These are phyloP conservation scores for Tetraselmis chui DNA, from an alignment of 139 green algal species.

Conservation along the genomic window DNA sequence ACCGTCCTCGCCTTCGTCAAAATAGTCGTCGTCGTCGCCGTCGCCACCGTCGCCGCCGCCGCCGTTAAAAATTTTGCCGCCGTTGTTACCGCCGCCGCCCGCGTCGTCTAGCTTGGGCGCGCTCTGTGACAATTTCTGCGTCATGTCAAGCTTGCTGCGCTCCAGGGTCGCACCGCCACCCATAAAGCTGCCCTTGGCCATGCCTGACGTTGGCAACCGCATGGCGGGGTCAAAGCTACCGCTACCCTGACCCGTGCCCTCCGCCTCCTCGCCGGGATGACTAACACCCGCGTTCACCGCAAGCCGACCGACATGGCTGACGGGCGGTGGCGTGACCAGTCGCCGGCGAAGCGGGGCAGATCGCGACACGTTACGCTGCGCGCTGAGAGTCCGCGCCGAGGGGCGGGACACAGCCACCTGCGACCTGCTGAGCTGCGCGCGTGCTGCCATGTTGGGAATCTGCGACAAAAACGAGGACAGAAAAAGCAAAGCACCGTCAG, in stretches of 20 bases:
- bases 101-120: constrained; percentile 67
- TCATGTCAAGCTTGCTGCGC: constrained; percentile 47
- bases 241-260: not conserved
- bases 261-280: not conserved
- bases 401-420: too few relatives aligned
- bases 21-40: constrained; percentile 93
- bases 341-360: too few relatives aligned
- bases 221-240: not conserved
- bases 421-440: too few relatives aligned
- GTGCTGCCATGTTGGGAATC: too few relatives aligned
- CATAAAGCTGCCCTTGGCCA: constrained; percentile 37
- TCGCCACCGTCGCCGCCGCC: constrained; percentile 72
- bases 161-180: constrained; percentile 44
- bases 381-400: too few relatives aligned
- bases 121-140: constrained; percentile 21
- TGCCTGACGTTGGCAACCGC: constrained; percentile 32
- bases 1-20: constrained; percentile 58
- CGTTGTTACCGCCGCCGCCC: constrained; percentile 71
- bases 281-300: not conserved
- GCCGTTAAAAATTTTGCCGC: constrained; percentile 86
- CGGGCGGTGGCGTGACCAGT: too few relatives aligned
- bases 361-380: too few relatives aligned
- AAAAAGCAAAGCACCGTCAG: too few relatives aligned
- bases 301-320: not conserved
- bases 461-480: too few relatives aligned